Evolutionary conservation across 495 filamentous ascomycete species (phyloP), one percentile per base, ranked within the genome.

Genomic region (Lentithecium fluviatile): DNA sequence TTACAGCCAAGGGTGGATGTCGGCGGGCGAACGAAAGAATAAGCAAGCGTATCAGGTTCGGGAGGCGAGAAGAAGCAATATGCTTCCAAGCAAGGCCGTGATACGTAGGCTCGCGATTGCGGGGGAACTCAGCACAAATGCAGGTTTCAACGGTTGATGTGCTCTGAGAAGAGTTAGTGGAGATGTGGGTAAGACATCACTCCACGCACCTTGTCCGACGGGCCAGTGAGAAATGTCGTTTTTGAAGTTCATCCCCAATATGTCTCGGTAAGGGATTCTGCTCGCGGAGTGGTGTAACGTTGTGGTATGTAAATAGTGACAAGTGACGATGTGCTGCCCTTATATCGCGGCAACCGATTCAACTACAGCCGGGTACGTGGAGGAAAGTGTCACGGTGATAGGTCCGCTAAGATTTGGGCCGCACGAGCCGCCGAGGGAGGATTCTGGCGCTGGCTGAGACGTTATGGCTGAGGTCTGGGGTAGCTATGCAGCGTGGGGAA

Each of bases 231-330:
- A 71, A 43, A 42, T 62, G 59, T 68, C 52, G 62, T 70, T 67
- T 61, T 71, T 73, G 63, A 73, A 73, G 65, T 73, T 73, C 71
- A 73, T 73, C 29, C 67, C 69, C 66, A 62, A 55, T 40, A n/a
- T 29, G 32, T 62, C 5, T 19, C 17, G 7, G 29, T 1, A 19
- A 38, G 19, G 47, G 49, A 17, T 6, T 13, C 7, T 17, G 38
- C 6, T 23, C 19, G 50, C 1, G 43, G 29, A 53, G 38, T 12
- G 26, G 38, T 21, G 47, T 25, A 45, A 52, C 20, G 49, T 56
- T 15, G 60, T 45, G 49, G 15, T 25, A 25, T 24, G 17, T 50
- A 37, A 13, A 32, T 51, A 6, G 54, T 34, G 49, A n/a, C 24
- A 25, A 21, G 15, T 50, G 23, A n/a, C 11, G 52, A 45, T 34